These are phyloP conservation scores for Aspergillus cavernicola DNA, from an alignment of 495 filamentous ascomycete genomes.

Conservation along the genomic window DNA sequence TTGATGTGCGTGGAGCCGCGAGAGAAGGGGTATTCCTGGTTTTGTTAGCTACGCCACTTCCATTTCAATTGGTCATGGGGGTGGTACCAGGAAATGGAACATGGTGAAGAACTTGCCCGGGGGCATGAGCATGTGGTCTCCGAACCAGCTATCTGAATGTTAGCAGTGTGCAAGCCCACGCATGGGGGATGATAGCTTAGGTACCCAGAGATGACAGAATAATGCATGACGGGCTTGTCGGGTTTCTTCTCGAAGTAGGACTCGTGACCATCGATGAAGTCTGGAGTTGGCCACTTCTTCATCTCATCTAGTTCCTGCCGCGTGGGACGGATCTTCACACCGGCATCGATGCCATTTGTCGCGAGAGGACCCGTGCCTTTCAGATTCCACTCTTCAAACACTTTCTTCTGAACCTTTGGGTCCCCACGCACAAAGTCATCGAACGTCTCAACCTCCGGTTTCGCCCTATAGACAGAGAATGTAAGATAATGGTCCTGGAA, in stretches of 20 bases:
- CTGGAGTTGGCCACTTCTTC: constrained; percentile 59
- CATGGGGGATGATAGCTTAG: constrained; percentile 21
- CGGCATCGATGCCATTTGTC: constrained; percentile 84
- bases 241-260: constrained; percentile 82
- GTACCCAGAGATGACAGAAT: constrained; percentile 62
- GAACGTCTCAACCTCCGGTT: constrained; percentile 73
- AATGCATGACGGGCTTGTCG: constrained; percentile 86
- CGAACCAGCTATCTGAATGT: constrained; percentile 31
- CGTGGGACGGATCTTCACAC: constrained; percentile 74
- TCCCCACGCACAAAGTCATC: constrained; percentile 78
- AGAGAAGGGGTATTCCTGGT: constrained; percentile 68
- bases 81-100: constrained; percentile 70
- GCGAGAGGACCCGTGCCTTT: constrained; percentile 76
- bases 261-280: constrained; percentile 68
- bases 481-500: constrained; percentile 87
- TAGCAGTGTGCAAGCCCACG: constrained; percentile 4
- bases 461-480: constrained; percentile 70
- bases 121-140: constrained; percentile 71
- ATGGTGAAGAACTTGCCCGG: constrained; percentile 82
- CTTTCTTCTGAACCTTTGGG: constrained; percentile 62
- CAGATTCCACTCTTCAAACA: constrained; percentile 71
- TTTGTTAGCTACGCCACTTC: not conserved
- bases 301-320: constrained; percentile 66
- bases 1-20: constrained; percentile 71
- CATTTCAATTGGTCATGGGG: not conserved